phyloP scores from a whole-genome alignment of 441 rosid species.

The Brassica balearica region DNA sequence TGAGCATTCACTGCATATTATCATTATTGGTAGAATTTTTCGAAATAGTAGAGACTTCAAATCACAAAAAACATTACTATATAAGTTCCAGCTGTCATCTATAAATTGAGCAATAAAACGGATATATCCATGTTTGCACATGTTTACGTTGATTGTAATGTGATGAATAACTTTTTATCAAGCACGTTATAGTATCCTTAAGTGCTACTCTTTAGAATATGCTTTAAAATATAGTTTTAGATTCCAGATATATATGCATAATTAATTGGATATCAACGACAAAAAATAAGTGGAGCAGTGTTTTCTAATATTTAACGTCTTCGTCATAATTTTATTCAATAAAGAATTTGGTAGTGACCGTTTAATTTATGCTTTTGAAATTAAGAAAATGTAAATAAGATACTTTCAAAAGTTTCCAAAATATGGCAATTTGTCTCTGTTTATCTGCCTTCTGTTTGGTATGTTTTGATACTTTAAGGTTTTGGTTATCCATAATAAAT shows the following conservation, averaged over 20 bases:
- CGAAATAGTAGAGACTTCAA: background rate
- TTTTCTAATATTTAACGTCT: conserved; percentile 21
- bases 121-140: too few species aligned
- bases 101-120: too few species aligned
- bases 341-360: conserved; percentile 8
- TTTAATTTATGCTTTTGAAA: conserved; percentile 17
- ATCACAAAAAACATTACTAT: too few species aligned
- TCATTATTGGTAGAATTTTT: too few species aligned
- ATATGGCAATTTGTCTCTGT: background rate
- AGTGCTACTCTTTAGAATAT: background rate
- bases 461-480: background rate
- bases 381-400: conserved; percentile 17
- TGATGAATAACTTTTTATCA: too few species aligned
- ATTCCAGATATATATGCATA: background rate
- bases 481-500: background rate
- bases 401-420: background rate
- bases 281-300: conserved; percentile 23
- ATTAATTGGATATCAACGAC: conserved; percentile 20
- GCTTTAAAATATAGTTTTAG: background rate
- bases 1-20: background rate
- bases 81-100: too few species aligned
- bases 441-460: background rate
- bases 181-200: too few species aligned
- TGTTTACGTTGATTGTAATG: too few species aligned
- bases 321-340: background rate